Evolutionary conservation across 257 asterid species (phyloP), one percentile per base, ranked within the genome.

Genomic region (Datura wrightii): DNA sequence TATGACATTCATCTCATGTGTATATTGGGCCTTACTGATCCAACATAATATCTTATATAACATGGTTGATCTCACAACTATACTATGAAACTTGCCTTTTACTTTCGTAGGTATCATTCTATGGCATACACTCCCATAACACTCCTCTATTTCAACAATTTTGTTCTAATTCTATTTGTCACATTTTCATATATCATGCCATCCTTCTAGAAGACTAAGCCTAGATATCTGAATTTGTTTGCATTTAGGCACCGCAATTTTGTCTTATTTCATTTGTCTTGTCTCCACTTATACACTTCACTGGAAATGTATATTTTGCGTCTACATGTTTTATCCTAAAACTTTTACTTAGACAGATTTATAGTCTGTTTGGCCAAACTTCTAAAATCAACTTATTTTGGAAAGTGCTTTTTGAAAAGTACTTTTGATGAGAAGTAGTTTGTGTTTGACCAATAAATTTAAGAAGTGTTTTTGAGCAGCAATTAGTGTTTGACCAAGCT

Each of bases 271-370:
- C 71, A 34, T 63, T 31, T 63, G 71, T 36, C 24, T 14, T 66
- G 50, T 66, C 76, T 37, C 76, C 48, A 37, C 24, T 66, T 66
- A 44, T 66, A 14, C 48, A 66, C 76, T 66, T 66, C 76, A 36
- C 50, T 66, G 14, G 76, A 24, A 36, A 37, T 66, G 76, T 66
- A 37, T 37, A 66, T 66, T 37, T 66, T 66, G 48, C 3, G 76
- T 37, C 76, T 37, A 14, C 76, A 66, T 66, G 11, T 66, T 37
- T 66, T 37, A 15, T 66, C 48, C 76, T 66, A 66, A 36, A 66
- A 37, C 18, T 6, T 66, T 66, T 66, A 14, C 50, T 66, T 66
- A 15, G 31, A 24, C 31, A 24, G 31, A 24, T 24, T 24, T 24
- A 24, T 24, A 24, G 31, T 24, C 31, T 24, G 31, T 24, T 24